Conservation (phyloP, 2,329 filamentous ascomycete species). For the Trichoderma oligosporum region DNA sequence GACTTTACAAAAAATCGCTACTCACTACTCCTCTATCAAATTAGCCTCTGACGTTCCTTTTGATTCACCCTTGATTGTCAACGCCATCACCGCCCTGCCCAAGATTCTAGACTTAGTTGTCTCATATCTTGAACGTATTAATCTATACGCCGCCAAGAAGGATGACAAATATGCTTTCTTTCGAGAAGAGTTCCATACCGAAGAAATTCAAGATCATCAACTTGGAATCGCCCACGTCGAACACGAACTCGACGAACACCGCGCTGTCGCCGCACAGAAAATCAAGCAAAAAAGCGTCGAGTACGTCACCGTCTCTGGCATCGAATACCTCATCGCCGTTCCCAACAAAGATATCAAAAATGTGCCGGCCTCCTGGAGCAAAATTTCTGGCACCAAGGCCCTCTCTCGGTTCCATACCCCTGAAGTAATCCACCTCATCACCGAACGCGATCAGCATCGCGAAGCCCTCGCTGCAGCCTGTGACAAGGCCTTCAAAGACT, state of each 20-base stretch:
- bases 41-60: conserved; percentile 67
- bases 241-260: conserved; percentile 78
- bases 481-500: conserved; percentile 70
- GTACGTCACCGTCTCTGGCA: conserved; percentile 81
- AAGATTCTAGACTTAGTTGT: conserved; percentile 70
- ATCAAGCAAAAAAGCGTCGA: conserved; percentile 67
- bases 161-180: conserved; percentile 97
- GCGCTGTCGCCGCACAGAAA: conserved; percentile 64
- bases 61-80: conserved; percentile 61
- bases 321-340: conserved; percentile 93
- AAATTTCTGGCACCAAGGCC: conserved; percentile 92
- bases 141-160: conserved; percentile 72
- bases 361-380: conserved; percentile 90
- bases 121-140: conserved; percentile 78
- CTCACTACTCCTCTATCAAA: conserved; percentile 68
- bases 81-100: conserved; percentile 72
- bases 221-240: conserved; percentile 89
- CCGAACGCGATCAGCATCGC: conserved; percentile 89
- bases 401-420: conserved; percentile 91
- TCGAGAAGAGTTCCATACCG: conserved; percentile 78
- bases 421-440: conserved; percentile 75
- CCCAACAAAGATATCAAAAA: conserved; percentile 76
- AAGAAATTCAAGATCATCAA: conserved; percentile 84
- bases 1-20: conserved; percentile 75
- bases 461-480: conserved; percentile 90